Base-by-base conservation (phyloP, 768 basidiomycete species). In the Hericium alpestre region DNA sequence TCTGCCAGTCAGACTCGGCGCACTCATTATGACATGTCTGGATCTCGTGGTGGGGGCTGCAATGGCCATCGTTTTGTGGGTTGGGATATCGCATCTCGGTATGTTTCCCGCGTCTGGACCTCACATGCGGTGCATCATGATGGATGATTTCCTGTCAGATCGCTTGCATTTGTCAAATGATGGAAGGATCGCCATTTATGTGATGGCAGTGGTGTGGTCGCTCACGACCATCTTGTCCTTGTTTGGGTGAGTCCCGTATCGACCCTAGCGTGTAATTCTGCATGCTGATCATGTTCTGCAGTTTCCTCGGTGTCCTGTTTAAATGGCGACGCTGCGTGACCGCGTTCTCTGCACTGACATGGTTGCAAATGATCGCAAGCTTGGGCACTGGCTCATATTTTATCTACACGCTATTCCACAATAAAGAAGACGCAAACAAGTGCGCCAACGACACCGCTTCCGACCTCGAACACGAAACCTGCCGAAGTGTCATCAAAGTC, bases 1-100 rank as follows among this genome's bases (percentile, higher is more conserved):
- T 70, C 74, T 84, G 64, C 83, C 82, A 27, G 82, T 84, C 66
- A 76, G 82, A 63, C 72, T 81, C 55, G 82, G 82, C 58, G 80
- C 83, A 46, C 79, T 83, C 67, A 78, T 82, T 41, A 66, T 83
- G 58, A 72, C 76, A 55, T 64, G 80, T 58, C 59, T 74, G n/a
- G 72, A 72, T 47, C 57, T 76, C 25, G 57, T 72, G 48, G 70
- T 72, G 18, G 80, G 81, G 25, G 70, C 73, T 1, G 63, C 76
- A 54, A 63, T 82, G 23, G 70, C 75, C 43, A 72, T 72, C 25
- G 67, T 70, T 20, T 79, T 74, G 20, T 83, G 78, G 78, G 65
- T 76, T 50, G 66, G 76, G 50, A 72, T 80, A 51, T 64, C 70
- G 23, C 66, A 75, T 51, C 65, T 76, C 53, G 63, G 79, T 81